These are phyloP conservation scores for Aureobasidium subglaciale DNA, from an alignment of 2,329 filamentous ascomycete genomes.

Conservation along the genomic window DNA sequence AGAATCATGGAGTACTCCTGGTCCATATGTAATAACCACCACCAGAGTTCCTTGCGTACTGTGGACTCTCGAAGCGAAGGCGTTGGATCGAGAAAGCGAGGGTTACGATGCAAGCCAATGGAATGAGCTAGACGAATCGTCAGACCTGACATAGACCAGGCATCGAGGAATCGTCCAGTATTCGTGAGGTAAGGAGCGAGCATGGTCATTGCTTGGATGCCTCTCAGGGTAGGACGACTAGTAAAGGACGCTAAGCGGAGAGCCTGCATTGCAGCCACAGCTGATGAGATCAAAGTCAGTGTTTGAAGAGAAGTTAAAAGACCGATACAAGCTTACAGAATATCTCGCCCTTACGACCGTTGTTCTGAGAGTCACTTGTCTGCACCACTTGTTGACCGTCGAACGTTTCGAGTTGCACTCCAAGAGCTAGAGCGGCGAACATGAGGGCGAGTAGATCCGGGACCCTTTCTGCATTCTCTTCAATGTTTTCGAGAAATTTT, in stretches of 20 bases:
- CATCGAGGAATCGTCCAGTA: conserved; percentile 43
- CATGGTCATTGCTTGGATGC: conserved; percentile 42
- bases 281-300: conserved; percentile 26
- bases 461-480: conserved; percentile 36
- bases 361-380: conserved; percentile 15
- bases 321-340: conserved; percentile 36
- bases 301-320: neutral
- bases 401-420: conserved; percentile 40
- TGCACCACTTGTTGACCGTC: conserved; percentile 35
- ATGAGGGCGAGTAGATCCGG: conserved; percentile 44
- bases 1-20: conserved; percentile 45
- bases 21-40: conserved; percentile 48
- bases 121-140: conserved; percentile 44
- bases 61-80: conserved; percentile 36
- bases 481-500: conserved; percentile 36
- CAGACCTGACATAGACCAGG: conserved; percentile 43
- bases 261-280: conserved; percentile 46
- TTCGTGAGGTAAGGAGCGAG: conserved; percentile 44
- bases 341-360: conserved; percentile 27
- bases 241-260: conserved; percentile 42
- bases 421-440: conserved; percentile 41
- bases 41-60: conserved; percentile 41
- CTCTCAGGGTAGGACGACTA: conserved; percentile 40
- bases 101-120: conserved; percentile 44
- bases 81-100: conserved; percentile 38